Evolutionary conservation across 1,139 yeast genomes (phyloP), one percentile per base, ranked within the genome.

Genomic region (Debaryomyces robertsiae): DNA sequence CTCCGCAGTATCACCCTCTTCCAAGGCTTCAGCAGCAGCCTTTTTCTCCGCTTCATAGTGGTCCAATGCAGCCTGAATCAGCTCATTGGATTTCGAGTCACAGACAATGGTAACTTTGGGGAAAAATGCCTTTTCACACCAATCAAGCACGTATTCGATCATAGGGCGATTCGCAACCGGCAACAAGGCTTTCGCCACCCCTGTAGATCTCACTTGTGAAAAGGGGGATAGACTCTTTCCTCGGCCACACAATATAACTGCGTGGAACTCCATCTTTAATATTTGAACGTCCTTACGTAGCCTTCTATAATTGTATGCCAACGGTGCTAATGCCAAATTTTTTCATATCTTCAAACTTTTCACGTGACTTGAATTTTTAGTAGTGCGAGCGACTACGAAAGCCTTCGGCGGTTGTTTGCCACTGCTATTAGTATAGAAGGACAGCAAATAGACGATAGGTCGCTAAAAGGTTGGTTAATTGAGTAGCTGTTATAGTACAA

Each of bases 141-240:
- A 94, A 50, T 86, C 91, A 34, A 94, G 71, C 3, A 87, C 95
- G 57, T 89, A 86, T 51, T 84, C 84, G 36, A 94, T 69, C 87
- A 93, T 82, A n/a, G 97, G 95, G 53, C 77, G 76, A 60, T 91
- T 91, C 11, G 94, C 98, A 32, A 94, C 74, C 2, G 98, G 98
- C 38, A 94, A 65, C 41, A 91, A 67, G 0, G 97, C 94, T 66
- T 93, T 93, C 4, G 95, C 80, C 9, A 77, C 58, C 6, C 94
- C 91, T 1, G 84, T 72, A 6, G 74, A 63, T 39, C 79, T 66
- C 30, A 73, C 74, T 30, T 75, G 67, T 0, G 94, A 78, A 46
- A 90, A 79, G 0, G 98, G 98, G 10, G 79, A 61, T 51, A 93
- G 69, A 33, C 76, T 73, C 25, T 74, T 73, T 15, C 98, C 98